These are phyloP conservation scores for Candida tropicalis DNA, from an alignment of 1,139 yeast species.

Conservation along the genomic window DNA sequence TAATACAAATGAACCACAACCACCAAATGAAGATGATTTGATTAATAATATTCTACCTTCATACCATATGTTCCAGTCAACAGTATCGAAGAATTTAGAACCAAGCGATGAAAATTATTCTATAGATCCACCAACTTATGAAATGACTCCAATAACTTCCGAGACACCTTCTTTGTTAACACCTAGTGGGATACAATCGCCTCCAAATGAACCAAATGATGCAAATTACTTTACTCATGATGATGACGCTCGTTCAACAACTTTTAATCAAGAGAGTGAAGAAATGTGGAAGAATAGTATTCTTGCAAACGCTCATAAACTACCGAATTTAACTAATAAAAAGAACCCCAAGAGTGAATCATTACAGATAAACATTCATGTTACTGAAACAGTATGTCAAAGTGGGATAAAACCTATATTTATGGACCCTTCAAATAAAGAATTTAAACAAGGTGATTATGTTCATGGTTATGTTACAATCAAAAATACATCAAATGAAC, in stretches of 20 bases:
- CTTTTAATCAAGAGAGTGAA: constrained; percentile 28
- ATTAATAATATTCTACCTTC: constrained; percentile 48
- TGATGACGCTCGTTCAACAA: constrained; percentile 4
- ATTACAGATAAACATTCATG: constrained; percentile 34
- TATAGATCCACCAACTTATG: constrained; percentile 48
- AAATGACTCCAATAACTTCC: constrained; percentile 36
- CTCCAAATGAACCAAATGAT: constrained; percentile 16
- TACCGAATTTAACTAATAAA: constrained; percentile 36
- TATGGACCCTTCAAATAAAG: constrained; percentile 31
- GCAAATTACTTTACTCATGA: constrained; percentile 3
- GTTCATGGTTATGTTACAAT: constrained; percentile 44
- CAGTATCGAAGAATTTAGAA: constrained; percentile 41
- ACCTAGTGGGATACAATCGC: constrained; percentile 22
- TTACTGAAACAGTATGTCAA: constrained; percentile 47
- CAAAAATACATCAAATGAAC: constrained; percentile 30
- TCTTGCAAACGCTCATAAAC: constrained; percentile 44
- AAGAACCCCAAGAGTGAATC: constrained; percentile 28
- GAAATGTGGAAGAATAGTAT: constrained; percentile 49
- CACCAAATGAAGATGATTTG: constrained; percentile 30
- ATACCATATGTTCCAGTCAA: constrained; percentile 49
- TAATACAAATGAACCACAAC: constrained; percentile 8
- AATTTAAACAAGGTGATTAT: constrained; percentile 43
- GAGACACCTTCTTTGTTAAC: constrained; percentile 19
- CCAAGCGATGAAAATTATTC: constrained; percentile 44
- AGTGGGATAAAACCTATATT: constrained; percentile 41